Base-by-base conservation (phyloP, 805 yeast genomes). In the Hanseniaspora guilliermondii region DNA sequence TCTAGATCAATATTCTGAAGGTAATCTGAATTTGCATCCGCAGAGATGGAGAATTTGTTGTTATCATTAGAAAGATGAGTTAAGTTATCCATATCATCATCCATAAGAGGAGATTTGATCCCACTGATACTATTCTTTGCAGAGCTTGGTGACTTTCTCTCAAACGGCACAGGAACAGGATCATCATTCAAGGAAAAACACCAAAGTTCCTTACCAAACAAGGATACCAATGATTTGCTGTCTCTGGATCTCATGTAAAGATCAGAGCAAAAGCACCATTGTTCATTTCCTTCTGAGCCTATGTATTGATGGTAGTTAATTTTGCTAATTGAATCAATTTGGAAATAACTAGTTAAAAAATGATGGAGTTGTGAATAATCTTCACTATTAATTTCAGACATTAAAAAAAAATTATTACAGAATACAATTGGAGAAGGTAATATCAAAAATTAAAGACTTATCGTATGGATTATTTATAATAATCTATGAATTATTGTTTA, bases 151-250 rank as follows among this genome's bases (percentile, higher is more conserved):
- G 50, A 38, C 27, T 16, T 47, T 27, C 36, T 45, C 4, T 55
- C 56, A 2, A 63, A 62, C 35, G 62, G 61, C 7, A 57, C 58
- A 4, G 76, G 74, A 4, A 61, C 50, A 1, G 73, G 72, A 19
- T 65, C 68, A 53, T 70, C 72, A 47, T 72, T 67, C 8, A 70
- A 58, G 39, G 73, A 68, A 53, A 73, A 73, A 9, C 73, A 65
- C 76, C 76, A 73, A 7, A 74, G 61, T 41, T 73, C 76, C 55
- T 70, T 69, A 8, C 73, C 65, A 35, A 70, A 64, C 2, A 71
- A 61, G 9, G 71, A 68, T 0, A 71, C 74, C 19, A 74, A 59
- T 5, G 64, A 66, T 39, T 64, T 65, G 7, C 72, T 66, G 45
- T 70, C 60, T 12, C 64, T 58, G 49, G 66, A 65, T 53, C 76